These are phyloP conservation scores for Sugiyamaella marilandica DNA, from an alignment of 805 yeast genomes.

Conservation along the genomic window DNA sequence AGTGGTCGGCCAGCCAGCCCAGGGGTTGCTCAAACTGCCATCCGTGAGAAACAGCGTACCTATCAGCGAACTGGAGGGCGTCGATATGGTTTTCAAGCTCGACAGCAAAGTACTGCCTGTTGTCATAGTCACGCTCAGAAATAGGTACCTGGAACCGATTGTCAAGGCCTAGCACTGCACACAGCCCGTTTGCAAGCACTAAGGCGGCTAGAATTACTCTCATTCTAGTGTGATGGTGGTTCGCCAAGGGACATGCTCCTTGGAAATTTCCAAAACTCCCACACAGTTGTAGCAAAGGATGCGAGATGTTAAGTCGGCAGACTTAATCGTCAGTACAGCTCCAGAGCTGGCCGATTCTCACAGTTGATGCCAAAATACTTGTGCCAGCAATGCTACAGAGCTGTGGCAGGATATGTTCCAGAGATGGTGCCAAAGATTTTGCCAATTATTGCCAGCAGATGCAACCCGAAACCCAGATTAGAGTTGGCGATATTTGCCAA, in stretches of 20 bases:
- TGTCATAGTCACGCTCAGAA: constrained; percentile 39
- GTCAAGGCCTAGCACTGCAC: background rate
- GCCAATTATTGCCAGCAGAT: background rate
- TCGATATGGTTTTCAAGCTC: constrained; percentile 42
- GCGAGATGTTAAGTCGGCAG: too few relatives aligned
- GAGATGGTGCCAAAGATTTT: too few relatives aligned
- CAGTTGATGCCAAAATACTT: too few relatives aligned
- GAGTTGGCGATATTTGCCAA: background rate
- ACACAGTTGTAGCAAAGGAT: too few relatives aligned
- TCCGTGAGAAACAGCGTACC: constrained; percentile 14
- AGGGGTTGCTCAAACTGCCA: constrained; percentile 63
- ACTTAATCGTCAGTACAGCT: too few relatives aligned
- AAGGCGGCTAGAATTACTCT: background rate
- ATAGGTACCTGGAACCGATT: constrained; percentile 2
- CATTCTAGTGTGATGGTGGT: background rate
- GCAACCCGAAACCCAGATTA: constrained; percentile 2
- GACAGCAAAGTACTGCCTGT: constrained; percentile 56
- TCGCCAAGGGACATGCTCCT: too few relatives aligned
- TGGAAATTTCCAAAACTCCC: too few relatives aligned
- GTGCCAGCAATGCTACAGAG: too few relatives aligned
- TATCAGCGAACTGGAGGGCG: constrained; percentile 5
- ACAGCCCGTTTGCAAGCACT: background rate
- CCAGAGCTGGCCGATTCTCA: too few relatives aligned
- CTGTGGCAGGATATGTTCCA: too few relatives aligned
- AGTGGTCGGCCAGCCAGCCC: constrained; percentile 56